phyloP scores from a whole-genome alignment of 2,329 filamentous ascomycete genomes.

The Dryadomyces sulphureus region DNA sequence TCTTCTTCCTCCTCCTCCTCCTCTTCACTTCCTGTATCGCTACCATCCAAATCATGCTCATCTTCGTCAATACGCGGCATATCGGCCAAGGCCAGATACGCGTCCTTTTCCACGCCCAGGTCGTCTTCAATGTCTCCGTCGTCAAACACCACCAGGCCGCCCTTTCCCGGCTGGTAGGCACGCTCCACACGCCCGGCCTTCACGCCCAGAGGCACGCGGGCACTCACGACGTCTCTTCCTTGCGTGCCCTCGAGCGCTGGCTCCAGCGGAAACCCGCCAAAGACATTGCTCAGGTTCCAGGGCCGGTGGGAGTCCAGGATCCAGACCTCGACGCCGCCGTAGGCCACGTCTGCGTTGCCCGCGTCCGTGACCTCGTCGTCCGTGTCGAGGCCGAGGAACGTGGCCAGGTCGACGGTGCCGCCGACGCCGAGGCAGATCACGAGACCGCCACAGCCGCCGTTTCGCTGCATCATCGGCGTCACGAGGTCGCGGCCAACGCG shows the following conservation, averaged over 20 bases:
- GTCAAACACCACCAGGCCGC: slow-evolving; percentile 87
- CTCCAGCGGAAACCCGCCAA: slow-evolving; percentile 54
- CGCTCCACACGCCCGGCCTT: slow-evolving; percentile 56
- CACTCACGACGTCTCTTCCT: slow-evolving; percentile 8
- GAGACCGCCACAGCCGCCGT: slow-evolving; percentile 74
- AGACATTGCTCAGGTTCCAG: slow-evolving; percentile 91
- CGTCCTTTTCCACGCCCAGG: slow-evolving; percentile 56
- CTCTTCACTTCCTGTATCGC: slow-evolving; percentile 42
- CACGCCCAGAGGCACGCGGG: slow-evolving; percentile 46
- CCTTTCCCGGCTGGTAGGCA: slow-evolving; percentile 61
- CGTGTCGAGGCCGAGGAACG: slow-evolving; percentile 58
- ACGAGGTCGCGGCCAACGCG: slow-evolving; percentile 67
- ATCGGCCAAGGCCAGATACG: slow-evolving; percentile 70
- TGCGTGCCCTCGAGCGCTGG: slow-evolving; percentile 15
- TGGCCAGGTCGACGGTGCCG: slow-evolving; percentile 75
- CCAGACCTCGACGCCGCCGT: slow-evolving; percentile 88
- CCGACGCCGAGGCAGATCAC: slow-evolving; percentile 89
- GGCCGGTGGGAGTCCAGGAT: slow-evolving; percentile 80
- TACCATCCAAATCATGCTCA: slow-evolving; percentile 40
- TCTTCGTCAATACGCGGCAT: slow-evolving; percentile 85
- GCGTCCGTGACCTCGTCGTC: slow-evolving; percentile 31
- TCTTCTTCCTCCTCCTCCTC: slow-evolving; percentile 53
- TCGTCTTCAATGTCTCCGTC: slow-evolving; percentile 90
- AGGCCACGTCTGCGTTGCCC: slow-evolving; percentile 22
- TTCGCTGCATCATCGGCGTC: slow-evolving; percentile 68